These are phyloP conservation scores for Solanum piurae DNA, from an alignment of 257 asterid species.

Conservation along the genomic window DNA sequence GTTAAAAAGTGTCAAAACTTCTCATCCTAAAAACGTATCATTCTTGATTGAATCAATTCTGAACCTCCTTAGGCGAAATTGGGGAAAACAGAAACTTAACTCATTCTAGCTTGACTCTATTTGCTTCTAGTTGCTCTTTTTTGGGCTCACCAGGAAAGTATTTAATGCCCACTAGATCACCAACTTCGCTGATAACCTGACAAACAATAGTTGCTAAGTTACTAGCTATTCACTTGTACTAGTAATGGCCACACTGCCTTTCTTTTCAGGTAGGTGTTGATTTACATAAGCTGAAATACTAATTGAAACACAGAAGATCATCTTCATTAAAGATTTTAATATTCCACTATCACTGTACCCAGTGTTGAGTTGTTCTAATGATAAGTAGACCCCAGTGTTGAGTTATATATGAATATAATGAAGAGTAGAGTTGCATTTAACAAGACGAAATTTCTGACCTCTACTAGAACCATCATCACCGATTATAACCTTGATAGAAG, in stretches of 20 bases:
- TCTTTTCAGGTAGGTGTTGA: not conserved
- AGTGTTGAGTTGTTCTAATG: not conserved
- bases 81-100: not conserved
- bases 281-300: not conserved
- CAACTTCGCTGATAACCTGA: conserved; percentile 27
- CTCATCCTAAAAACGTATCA: not conserved
- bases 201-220: not conserved
- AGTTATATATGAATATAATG: not conserved
- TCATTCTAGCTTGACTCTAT: conserved; percentile 8
- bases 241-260: not conserved
- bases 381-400: no score
- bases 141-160: conserved; percentile 77
- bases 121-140: conserved; percentile 35
- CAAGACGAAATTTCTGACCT: conserved; percentile 32
- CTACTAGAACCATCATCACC: conserved; percentile 95
- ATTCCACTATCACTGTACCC: not conserved
- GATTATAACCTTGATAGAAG: conserved; percentile 74
- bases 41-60: not conserved
- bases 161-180: conserved; percentile 76
- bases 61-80: no score
- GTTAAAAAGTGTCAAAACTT: not conserved
- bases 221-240: not conserved
- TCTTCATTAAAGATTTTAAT: no score
- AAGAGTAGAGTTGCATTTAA: not conserved
- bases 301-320: not conserved